These are phyloP conservation scores for Aegle marmelos DNA, from an alignment of 345 rosid genomes.

Conservation along the genomic window DNA sequence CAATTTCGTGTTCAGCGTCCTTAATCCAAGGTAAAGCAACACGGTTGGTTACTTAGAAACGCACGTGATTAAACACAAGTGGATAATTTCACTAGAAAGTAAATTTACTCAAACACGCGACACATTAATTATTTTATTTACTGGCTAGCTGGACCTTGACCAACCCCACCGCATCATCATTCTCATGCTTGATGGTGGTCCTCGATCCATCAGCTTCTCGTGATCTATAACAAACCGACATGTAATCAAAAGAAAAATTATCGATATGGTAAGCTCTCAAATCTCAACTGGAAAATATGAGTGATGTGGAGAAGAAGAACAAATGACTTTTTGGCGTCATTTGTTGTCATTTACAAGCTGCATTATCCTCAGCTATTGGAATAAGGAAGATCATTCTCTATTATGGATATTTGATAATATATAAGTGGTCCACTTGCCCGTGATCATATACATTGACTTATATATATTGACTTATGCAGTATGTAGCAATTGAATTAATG, in stretches of 20 bases:
- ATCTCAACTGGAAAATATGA: background rate
- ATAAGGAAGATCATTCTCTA: background rate
- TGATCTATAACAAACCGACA: background rate
- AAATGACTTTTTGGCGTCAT: background rate
- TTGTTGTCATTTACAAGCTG: background rate
- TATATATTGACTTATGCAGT: background rate
- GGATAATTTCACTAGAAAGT: background rate
- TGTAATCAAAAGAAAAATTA: too few relatives aligned
- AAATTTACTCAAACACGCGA: background rate
- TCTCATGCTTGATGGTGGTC: background rate
- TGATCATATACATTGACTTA: background rate
- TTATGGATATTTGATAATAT: too few relatives aligned
- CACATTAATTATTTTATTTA: too few relatives aligned
- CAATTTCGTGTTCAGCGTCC: too few relatives aligned
- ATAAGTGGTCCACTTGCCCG: background rate
- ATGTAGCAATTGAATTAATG: background rate
- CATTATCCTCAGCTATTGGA: too few relatives aligned
- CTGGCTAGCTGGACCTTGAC: background rate
- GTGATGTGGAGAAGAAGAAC: too few relatives aligned
- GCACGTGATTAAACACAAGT: conserved; percentile 1
- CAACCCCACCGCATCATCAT: background rate
- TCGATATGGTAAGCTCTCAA: too few relatives aligned
- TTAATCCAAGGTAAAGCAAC: too few relatives aligned
- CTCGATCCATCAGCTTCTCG: background rate
- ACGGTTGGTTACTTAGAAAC: background rate